Evolutionary conservation across 2,329 filamentous ascomycete species (phyloP).

Genomic region (Xylaria sp.): DNA sequence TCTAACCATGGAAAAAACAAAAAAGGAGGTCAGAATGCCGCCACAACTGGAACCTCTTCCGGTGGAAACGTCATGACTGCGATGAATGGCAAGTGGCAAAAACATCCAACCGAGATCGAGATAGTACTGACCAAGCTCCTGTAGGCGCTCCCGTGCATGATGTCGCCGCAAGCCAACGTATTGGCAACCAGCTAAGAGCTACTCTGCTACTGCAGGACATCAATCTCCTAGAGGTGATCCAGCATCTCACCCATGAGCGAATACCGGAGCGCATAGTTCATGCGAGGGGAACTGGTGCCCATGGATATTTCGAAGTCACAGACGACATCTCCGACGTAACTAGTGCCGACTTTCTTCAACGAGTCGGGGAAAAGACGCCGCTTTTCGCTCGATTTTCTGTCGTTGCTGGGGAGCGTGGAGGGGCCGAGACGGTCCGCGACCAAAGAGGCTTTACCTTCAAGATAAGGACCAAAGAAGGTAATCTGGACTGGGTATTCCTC

Average conservation of each 20-base stretch:
- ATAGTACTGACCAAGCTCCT: neutral
- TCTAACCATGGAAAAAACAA: neutral
- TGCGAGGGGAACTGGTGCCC: constrained; percentile 38
- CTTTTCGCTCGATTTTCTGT: constrained; percentile 43
- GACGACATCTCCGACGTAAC: constrained; percentile 43
- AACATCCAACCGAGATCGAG: neutral
- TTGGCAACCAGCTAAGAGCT: constrained; percentile 30
- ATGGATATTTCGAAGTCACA: constrained; percentile 44
- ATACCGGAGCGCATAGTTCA: constrained; percentile 44
- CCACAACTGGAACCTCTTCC: neutral
- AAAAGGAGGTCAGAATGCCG: constrained; percentile 3
- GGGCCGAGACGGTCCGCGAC: constrained; percentile 42
- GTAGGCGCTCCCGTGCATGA: constrained; percentile 30
- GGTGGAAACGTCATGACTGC: constrained; percentile 24
- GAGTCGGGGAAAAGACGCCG: constrained; percentile 43
- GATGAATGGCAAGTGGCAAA: constrained; percentile 30
- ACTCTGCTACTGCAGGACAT: constrained; percentile 33
- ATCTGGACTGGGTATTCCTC: constrained; percentile 40
- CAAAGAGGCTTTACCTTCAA: constrained; percentile 44
- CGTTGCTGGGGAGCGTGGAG: constrained; percentile 42
- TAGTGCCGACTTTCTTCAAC: constrained; percentile 41
- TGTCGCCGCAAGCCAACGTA: constrained; percentile 27
- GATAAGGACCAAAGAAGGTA: constrained; percentile 41
- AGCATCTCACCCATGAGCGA: constrained; percentile 43
- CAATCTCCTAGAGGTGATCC: constrained; percentile 38